Conservation (phyloP, 2,329 filamentous ascomycete genomes). For the Claviceps paspali region DNA sequence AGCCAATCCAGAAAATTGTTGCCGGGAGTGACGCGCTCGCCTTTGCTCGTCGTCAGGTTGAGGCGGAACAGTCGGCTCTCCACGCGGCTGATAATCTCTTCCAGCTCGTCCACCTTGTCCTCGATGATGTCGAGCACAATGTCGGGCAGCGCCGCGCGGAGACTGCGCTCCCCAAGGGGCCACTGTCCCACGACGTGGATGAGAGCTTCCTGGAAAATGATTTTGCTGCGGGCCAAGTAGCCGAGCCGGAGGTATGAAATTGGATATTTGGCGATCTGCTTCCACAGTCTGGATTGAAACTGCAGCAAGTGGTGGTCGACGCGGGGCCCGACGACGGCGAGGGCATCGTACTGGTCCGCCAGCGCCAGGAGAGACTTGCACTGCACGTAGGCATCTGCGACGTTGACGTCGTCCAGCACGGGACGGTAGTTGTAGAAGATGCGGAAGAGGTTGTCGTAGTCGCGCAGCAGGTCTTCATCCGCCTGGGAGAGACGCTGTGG, state of each 20-base stretch:
- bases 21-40: conserved; percentile 66
- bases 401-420: conserved; percentile 67
- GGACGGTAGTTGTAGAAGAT: conserved; percentile 93
- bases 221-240: conserved; percentile 67
- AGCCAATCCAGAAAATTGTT: conserved; percentile 85
- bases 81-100: conserved; percentile 64
- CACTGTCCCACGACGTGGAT: conserved; percentile 92
- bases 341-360: conserved; percentile 89
- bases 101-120: conserved; percentile 85
- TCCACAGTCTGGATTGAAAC: conserved; percentile 83
- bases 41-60: conserved; percentile 60
- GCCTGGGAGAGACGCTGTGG: conserved; percentile 33
- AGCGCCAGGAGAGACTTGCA: conserved; percentile 79
- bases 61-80: conserved; percentile 74
- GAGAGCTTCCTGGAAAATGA: conserved; percentile 75
- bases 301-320: conserved; percentile 89
- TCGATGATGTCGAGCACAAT: conserved; percentile 78
- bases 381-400: conserved; percentile 83
- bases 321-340: conserved; percentile 72
- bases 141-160: conserved; percentile 58
- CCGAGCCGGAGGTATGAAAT: conserved; percentile 83
- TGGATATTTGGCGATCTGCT: conserved; percentile 92
- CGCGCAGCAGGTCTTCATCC: conserved; percentile 64
- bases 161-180: conserved; percentile 64
- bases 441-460: conserved; percentile 92